Evolutionary conservation across 164 flowering plant species (phyloP).

Genomic region (Saururus chinensis): DNA sequence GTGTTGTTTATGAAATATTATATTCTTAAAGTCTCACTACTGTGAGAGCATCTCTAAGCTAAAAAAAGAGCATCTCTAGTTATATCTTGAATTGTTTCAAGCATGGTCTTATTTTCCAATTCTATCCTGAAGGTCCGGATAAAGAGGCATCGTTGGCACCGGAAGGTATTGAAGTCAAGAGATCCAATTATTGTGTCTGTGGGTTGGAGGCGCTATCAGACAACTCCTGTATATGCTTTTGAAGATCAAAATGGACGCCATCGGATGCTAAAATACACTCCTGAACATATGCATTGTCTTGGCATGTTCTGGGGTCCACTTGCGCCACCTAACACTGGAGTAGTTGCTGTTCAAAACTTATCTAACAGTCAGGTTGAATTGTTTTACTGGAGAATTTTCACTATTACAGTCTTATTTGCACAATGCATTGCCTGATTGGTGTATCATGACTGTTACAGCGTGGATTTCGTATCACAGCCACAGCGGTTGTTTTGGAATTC

Average conservation of each 20-base stretch:
- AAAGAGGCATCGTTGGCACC: constrained; percentile 92
- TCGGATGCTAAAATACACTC: constrained; percentile 94
- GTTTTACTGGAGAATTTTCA: background rate
- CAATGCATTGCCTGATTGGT: constrained; percentile 1
- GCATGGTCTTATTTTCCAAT: background rate
- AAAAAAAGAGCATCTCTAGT: too few relatives aligned
- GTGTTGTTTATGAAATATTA: too few relatives aligned
- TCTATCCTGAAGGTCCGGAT: constrained; percentile 49
- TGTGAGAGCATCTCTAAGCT: too few relatives aligned
- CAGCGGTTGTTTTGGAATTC: constrained; percentile 69
- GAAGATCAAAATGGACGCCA: constrained; percentile 84
- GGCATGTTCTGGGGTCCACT: constrained; percentile 99
- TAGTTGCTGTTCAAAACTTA: constrained; percentile 73
- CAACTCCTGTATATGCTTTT: constrained; percentile 73
- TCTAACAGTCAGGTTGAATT: constrained; percentile 68
- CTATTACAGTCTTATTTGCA: background rate
- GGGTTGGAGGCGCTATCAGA: constrained; percentile 98
- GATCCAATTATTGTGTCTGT: constrained; percentile 86
- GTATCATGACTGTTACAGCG: constrained; percentile 38
- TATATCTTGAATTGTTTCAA: too few relatives aligned
- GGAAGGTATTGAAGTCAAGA: constrained; percentile 73
- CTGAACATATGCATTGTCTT: constrained; percentile 96
- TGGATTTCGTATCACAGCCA: constrained; percentile 78
- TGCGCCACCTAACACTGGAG: constrained; percentile 85
- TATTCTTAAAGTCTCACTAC: too few relatives aligned